phyloP scores from a whole-genome alignment of 345 rosid genomes.

The Kernera saxatilis region DNA sequence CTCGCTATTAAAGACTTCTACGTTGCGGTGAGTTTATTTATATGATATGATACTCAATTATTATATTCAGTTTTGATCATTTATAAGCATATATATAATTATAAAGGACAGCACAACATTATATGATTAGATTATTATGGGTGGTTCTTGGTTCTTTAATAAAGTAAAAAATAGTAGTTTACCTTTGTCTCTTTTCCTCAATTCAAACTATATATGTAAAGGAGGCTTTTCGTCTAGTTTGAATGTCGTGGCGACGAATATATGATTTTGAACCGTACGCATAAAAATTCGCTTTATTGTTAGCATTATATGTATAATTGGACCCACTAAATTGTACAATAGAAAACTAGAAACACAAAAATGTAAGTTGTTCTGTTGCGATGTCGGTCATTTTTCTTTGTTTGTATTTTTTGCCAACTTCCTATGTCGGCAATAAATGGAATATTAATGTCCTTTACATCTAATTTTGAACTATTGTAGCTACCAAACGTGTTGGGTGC shows the following conservation, averaged over 20 bases:
- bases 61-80: not conserved
- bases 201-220: not conserved
- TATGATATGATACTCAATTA: too few species aligned
- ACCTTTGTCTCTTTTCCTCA: slow-evolving; percentile 8
- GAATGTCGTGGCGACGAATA: slow-evolving; percentile 20
- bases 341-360: slow-evolving; percentile 7
- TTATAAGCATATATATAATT: slow-evolving; percentile 14
- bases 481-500: slow-evolving; percentile 51
- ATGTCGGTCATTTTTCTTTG: slow-evolving; percentile 16
- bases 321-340: slow-evolving; percentile 15
- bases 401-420: not conserved
- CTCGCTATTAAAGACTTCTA: slow-evolving; percentile 41
- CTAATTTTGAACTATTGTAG: slow-evolving; percentile 24
- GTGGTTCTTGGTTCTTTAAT: slow-evolving; percentile 12
- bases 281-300: not conserved
- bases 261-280: slow-evolving; percentile 22
- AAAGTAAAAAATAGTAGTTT: slow-evolving; percentile 19
- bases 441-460: slow-evolving; percentile 23
- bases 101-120: slow-evolving; percentile 13
- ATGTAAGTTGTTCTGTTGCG: slow-evolving; percentile 16
- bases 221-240: not conserved
- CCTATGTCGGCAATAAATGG: slow-evolving; percentile 7
- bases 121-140: slow-evolving; percentile 4
- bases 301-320: not conserved
- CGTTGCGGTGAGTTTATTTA: slow-evolving; percentile 37